phyloP scores from a whole-genome alignment of 129 eudicot genomes.

The Centrapalus pauciflorus region DNA sequence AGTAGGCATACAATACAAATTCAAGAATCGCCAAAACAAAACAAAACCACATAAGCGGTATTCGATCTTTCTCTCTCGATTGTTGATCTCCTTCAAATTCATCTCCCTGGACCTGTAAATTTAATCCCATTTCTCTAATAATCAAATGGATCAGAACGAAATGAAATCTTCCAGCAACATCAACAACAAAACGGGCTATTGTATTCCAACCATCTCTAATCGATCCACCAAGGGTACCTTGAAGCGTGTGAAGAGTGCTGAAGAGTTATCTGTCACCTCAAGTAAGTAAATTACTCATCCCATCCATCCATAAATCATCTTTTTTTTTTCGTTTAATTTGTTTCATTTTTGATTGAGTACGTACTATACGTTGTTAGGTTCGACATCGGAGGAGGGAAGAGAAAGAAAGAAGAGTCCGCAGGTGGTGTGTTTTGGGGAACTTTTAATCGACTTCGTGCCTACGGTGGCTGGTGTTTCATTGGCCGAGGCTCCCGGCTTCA shows the following conservation, averaged over 20 bases:
- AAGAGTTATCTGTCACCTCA: neutral
- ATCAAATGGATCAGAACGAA: neutral
- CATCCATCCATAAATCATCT: too few species aligned
- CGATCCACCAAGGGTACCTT: neutral
- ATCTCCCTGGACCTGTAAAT: neutral
- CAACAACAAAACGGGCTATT: neutral
- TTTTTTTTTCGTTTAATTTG: neutral
- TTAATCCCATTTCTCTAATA: too few species aligned
- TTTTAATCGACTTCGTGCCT: slow-evolving; percentile 62
- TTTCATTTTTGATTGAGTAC: neutral
- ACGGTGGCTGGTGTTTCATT: slow-evolving; percentile 57
- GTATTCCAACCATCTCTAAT: slow-evolving; percentile 13
- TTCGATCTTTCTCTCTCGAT: neutral
- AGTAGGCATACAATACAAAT: too few species aligned
- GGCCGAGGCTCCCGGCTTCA: slow-evolving; percentile 57
- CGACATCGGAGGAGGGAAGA: slow-evolving; percentile 10
- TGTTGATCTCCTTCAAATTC: neutral
- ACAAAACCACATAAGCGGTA: neutral
- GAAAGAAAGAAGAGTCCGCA: slow-evolving; percentile 8
- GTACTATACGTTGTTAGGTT: neutral
- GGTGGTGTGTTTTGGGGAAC: slow-evolving; percentile 58
- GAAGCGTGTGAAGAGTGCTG: slow-evolving; percentile 11
- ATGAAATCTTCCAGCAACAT: neutral
- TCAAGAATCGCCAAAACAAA: neutral
- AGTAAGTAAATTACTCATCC: neutral